phyloP scores from a whole-genome alignment of 2,329 filamentous ascomycete genomes.

The Stagonosporopsis tanaceti region DNA sequence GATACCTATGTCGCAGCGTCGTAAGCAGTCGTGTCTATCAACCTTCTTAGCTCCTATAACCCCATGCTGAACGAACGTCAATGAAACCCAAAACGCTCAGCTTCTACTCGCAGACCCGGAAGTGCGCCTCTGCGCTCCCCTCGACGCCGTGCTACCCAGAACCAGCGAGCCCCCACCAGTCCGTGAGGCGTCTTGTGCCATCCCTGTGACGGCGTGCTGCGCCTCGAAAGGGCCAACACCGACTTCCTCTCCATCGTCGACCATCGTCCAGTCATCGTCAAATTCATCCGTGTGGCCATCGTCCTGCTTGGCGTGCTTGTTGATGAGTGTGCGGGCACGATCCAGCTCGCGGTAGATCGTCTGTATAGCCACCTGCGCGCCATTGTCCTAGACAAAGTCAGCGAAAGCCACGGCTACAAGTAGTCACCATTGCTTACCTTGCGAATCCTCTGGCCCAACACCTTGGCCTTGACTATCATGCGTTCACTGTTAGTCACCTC shows the following conservation, averaged over 20 bases:
- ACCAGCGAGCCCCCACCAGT: conserved; percentile 34
- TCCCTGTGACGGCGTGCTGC: conserved; percentile 31
- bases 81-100: conserved; percentile 21
- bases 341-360: conserved; percentile 94
- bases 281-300: conserved; percentile 64
- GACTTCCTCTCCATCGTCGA: conserved; percentile 66
- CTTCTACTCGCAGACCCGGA: conserved; percentile 32
- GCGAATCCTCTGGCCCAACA: conserved; percentile 86
- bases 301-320: conserved; percentile 57
- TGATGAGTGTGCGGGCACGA: conserved; percentile 85
- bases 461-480: conserved; percentile 86
- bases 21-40: conserved; percentile 16
- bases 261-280: conserved; percentile 90
- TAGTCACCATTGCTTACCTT: conserved; percentile 65
- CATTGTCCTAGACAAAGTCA: conserved; percentile 72
- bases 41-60: conserved; percentile 12
- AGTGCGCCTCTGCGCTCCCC: conserved; percentile 31
- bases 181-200: conserved; percentile 33
- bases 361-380: conserved; percentile 89
- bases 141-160: conserved; percentile 44
- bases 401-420: conserved; percentile 35
- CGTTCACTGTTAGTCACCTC: conserved; percentile 87
- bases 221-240: conserved; percentile 32
- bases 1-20: not conserved
- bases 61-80: conserved; percentile 7